Evolutionary conservation across 2,329 filamentous ascomycete species (phyloP), one percentile per base, ranked within the genome.

Genomic region (Clarireedia hainanense): DNA sequence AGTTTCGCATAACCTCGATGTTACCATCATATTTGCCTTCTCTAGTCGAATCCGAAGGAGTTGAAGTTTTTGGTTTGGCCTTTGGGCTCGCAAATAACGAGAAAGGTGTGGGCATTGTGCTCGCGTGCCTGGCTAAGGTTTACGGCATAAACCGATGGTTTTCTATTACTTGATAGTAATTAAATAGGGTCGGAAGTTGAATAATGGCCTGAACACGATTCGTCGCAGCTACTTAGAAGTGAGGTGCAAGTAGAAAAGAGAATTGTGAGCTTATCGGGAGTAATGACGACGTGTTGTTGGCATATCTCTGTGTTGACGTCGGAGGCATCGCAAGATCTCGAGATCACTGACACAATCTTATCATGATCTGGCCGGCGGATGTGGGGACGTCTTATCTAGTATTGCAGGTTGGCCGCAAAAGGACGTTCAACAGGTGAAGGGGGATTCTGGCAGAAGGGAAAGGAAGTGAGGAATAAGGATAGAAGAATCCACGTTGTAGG

Each of bases 161-260:
- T 48, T 49, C 30, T 54, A 54, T 54, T 54, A 54, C 51, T 54
- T 49, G 51, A 54, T 54, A 49, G 51, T 39, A 54, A 49, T 20
- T 40, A 23, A 48, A 48, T 34, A 9, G 17, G 9, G 47, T 45
- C 30, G 34, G 15, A 24, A 42, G 27, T 49, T 47, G n/a, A 54
- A 54, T 54, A 30, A 54, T 49, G 15, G 23, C 2, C 6, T 34
- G 14, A 42, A 54, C 51, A 9, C 14, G 51, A 48, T 54, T 54
- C 43, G 51, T 48, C n/a, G 30, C 39, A 20, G 51, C 6, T 23
- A 49, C 10, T 24, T 34, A 14, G n/a, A 24, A 40, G 10, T 3
- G 9, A 40, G 40, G 12, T 6, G 3, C 20, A 17, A 5, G 27
- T 48, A 9, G 12, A 49, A 9, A 49, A 42, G 5, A 27, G 27